Base-by-base conservation (phyloP, 805 yeast species). In the Yamadazyma ubonensis region DNA sequence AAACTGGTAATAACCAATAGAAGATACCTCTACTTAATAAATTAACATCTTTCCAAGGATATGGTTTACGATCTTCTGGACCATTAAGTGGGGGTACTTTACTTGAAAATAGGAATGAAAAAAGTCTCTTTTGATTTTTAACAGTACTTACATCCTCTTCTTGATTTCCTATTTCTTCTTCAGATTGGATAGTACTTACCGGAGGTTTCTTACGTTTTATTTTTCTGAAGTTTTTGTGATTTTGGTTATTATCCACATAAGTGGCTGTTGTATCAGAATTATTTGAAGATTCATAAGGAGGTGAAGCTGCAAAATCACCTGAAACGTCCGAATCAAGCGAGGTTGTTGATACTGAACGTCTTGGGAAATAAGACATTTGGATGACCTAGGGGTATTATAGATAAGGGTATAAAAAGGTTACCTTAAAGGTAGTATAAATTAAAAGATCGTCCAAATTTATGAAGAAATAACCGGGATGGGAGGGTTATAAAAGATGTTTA, bases 21-120 rank as follows among this genome's bases (percentile, higher is more conserved):
- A 67, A 68, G 4, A 65, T 50, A 19, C 70, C 47, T 44, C 73
- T 59, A 9, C 65, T 70, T 1, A 79, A n/a, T 1, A 55, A 38
- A 45, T 72, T 76, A 9, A 55, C 45, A 4, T 25, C 35, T 31
- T 59, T 61, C 64, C 78, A 67, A 1, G 83, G 83, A 46, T 67
- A 79, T 1, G 57, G 51, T 16, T 51, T 57, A 41, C 86, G 61
- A 43, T 81, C 85, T 8, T 73, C 77, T 5, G 66, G 70, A 5
- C 51, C 23, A 1, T 81, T 79, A 2, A 80, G 53, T 0, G 74
- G 73, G 0, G 82, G 80, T 0, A 78, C 69, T 19, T 66, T 59
- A 29, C 67, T 75, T 17, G 75, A 53, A 47, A 79, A 70, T 21
- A 79, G 41, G 41, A 73, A 74, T 1, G 80, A 66, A 42, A 81